A percentile compares a stretch with the other conserved stretches of the same genome.
These are phyloP conservation scores for Hsuehochloa calcarea DNA, from an alignment of 176 grass and related monocot species.

Conservation along the genomic window DNA sequence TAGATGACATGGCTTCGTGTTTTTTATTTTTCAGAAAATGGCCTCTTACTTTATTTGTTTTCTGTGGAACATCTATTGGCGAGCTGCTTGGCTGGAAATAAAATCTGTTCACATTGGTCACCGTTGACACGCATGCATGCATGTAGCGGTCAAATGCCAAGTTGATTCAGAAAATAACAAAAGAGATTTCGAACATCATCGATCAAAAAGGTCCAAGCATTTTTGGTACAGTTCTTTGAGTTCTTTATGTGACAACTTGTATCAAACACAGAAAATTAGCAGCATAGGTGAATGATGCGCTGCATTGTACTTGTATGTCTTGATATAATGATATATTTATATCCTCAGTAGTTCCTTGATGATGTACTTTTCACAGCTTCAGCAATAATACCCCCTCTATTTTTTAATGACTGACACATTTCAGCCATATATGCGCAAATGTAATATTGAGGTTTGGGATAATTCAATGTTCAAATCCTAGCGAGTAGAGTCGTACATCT, in stretches of 20 bases:
- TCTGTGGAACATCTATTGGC: background rate
- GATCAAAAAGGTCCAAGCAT: background rate
- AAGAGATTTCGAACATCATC: background rate
- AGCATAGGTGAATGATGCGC: background rate
- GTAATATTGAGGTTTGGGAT: rapidly evolving
- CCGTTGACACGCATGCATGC: background rate
- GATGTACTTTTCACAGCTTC: background rate
- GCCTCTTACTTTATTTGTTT: background rate
- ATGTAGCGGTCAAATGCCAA: background rate
- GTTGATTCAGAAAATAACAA: background rate
- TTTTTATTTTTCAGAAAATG: background rate
- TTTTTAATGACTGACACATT: too few relatives aligned
- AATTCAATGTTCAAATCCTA: rapidly evolving
- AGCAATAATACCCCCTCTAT: too few relatives aligned
- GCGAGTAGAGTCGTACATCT: rapidly evolving
- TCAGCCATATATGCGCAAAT: too few relatives aligned
- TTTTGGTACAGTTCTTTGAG: background rate
- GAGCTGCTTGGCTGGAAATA: background rate
- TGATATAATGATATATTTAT: background rate
- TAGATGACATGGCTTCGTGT: background rate
- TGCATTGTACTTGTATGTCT: background rate
- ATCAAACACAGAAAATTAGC: background rate
- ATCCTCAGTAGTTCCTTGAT: background rate
- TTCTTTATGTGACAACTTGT: background rate
- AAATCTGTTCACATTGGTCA: background rate